Conservation (phyloP, 2,329 filamentous ascomycete species). For the Verticillium zaregamsianum region DNA sequence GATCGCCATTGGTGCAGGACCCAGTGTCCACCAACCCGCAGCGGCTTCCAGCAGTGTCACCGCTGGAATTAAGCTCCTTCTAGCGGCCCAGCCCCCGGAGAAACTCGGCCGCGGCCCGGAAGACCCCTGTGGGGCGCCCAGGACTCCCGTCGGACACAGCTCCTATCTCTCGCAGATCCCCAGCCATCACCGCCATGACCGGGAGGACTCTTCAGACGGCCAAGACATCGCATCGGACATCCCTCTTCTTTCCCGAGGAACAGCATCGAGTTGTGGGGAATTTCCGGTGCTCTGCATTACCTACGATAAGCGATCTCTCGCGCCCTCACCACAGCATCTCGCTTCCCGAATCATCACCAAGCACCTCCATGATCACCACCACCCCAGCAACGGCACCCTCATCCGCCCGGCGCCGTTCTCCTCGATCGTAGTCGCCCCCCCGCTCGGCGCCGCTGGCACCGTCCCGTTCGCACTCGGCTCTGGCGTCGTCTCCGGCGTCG, state of each 20-base stretch:
- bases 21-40: background rate
- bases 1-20: background rate
- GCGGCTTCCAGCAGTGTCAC: background rate
- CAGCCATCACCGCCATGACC: background rate
- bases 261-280: background rate
- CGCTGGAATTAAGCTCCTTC: background rate
- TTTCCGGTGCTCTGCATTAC: background rate
- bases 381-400: background rate
- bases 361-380: background rate
- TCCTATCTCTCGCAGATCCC: background rate
- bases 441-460: background rate
- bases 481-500: background rate
- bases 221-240: background rate
- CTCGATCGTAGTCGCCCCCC: slow-evolving; percentile 1
- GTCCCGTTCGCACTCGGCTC: background rate
- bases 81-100: background rate
- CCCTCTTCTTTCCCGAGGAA: background rate
- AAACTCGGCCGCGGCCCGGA: background rate
- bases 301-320: background rate
- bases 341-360: background rate
- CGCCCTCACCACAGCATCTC: background rate
- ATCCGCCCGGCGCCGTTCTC: background rate
- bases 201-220: background rate
- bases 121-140: background rate
- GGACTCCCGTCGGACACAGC: background rate